Conservation (phyloP, 352 stramenopile species). For the Globisporangium recalcitrans region DNA sequence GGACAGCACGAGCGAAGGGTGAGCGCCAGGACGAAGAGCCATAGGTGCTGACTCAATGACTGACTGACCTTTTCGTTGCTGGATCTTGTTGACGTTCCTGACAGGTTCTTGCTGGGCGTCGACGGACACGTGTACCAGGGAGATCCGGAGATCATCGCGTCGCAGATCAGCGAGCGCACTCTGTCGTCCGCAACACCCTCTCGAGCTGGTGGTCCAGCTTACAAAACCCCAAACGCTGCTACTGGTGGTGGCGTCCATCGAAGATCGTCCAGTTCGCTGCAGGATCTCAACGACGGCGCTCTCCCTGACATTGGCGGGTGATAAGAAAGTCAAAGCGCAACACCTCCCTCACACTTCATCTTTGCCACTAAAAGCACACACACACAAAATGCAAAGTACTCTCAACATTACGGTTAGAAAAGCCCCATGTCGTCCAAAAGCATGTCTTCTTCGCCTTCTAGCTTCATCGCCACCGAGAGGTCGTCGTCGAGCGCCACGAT, state of each 20-base stretch:
- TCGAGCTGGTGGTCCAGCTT: slow-evolving; percentile 24
- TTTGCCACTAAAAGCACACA: neutral
- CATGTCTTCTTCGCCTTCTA: slow-evolving; percentile 79
- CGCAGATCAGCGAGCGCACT: slow-evolving; percentile 38
- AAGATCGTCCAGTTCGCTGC: slow-evolving; percentile 14
- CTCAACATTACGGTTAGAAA: slow-evolving; percentile 44
- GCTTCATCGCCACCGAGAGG: slow-evolving; percentile 70
- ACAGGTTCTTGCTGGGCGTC: slow-evolving; percentile 72
- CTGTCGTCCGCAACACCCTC: slow-evolving; percentile 7
- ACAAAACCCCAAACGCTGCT: slow-evolving; percentile 46
- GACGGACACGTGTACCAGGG: slow-evolving; percentile 81
- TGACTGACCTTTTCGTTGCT: slow-evolving; percentile 7
- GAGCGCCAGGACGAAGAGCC: neutral
- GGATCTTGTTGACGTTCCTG: slow-evolving; percentile 8
- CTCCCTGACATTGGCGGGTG: slow-evolving; percentile 14
- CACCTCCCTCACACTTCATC: neutral
- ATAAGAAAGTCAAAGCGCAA: neutral
- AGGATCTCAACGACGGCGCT: slow-evolving; percentile 10
- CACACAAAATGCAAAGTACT: slow-evolving; percentile 1
- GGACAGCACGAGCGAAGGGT: slow-evolving; percentile 71
- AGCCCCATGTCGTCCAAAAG: slow-evolving; percentile 84
- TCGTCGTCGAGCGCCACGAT: slow-evolving; percentile 74
- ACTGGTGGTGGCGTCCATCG: slow-evolving; percentile 15
- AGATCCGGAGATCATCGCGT: slow-evolving; percentile 51
- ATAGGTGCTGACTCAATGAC: neutral